phyloP scores from a whole-genome alignment of 1,284 basidiomycete species.

The Ceratobasidium sp. region DNA sequence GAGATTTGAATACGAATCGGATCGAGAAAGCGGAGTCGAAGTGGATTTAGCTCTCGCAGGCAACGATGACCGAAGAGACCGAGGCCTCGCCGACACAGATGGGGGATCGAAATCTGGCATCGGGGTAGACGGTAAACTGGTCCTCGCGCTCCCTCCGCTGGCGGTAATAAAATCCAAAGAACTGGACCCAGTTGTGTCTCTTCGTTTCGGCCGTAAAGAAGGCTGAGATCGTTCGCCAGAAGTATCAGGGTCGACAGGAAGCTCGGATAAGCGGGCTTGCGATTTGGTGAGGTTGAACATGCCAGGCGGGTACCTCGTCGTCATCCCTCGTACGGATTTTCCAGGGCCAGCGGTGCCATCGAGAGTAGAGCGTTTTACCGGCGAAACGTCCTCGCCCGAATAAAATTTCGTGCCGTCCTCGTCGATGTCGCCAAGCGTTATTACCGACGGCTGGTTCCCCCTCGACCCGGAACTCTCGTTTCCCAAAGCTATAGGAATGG shows the following conservation, averaged over 20 bases:
- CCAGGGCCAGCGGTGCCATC: neutral
- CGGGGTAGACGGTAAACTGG: neutral
- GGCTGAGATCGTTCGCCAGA: neutral
- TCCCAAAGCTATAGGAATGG: conserved; percentile 1
- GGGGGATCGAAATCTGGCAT: conserved; percentile 11
- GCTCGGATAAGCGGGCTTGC: neutral
- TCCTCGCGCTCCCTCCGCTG: neutral
- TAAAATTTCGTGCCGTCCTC: conserved; percentile 6
- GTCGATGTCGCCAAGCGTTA: neutral
- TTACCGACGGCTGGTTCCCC: neutral
- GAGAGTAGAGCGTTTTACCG: neutral
- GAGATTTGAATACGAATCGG: conserved; percentile 16
- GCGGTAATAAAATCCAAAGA: conserved; percentile 41
- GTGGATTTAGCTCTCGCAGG: neutral
- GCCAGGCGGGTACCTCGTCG: conserved; percentile 37
- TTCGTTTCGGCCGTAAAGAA: neutral
- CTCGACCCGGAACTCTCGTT: conserved; percentile 13
- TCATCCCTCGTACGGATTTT: conserved; percentile 35
- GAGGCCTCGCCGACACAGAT: neutral
- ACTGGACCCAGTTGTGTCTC: conserved; percentile 28
- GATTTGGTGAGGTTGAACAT: conserved; percentile 45
- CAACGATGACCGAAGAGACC: neutral
- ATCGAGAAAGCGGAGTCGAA: neutral
- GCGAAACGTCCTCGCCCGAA: neutral
- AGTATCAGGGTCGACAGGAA: conserved; percentile 13